Base-by-base conservation (phyloP, 1,139 yeast genomes). In the Waltiozyma sp. region DNA sequence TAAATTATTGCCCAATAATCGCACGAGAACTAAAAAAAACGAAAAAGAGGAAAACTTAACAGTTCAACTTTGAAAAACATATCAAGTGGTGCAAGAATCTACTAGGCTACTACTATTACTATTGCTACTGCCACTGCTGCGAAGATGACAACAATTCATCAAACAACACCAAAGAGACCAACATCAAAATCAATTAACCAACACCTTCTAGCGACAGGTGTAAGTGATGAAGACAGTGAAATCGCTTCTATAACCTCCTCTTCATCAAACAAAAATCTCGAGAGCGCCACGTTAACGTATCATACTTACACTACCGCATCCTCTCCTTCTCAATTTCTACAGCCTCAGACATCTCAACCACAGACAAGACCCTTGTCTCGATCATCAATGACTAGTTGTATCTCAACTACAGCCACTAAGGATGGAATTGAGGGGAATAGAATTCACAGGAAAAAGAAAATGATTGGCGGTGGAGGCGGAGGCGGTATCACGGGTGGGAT, bases 381-480 rank as follows among this genome's bases (percentile, higher is more conserved):
- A 42, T 73, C 73, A 40, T 77, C 85, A 18, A 73, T 74, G 33
- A 73, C 80, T 3, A 77, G 85, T 2, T 80, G 83, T 41, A 60
- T 80, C 31, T 78, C 86, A 0, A 78, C 81, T 19, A 79, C 83
- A 2, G 87, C 87, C 13, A 78, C 84, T 24, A 80, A 80, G 53
- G 87, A 80, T 55, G 87, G 87, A 0, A 61, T 79, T 8, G 86
- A 80, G 57, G 87, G 87, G 2, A 73, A 75, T 50, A 61, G 72
- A 42, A 65, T 75, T 41, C 77, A 72, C 51, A 62, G 76, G 46
- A 49, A 55, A n/a, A 31, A 31, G 34, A 31, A 4, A 4, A 4
- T 14, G 6, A 26, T 11, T 26, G n/a, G 28, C 13, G 28, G 28
- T 26, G 69, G 68, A 3, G 68, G n/a, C n/a, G n/a, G n/a, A n/a